Conservation (phyloP, 1,284 basidiomycete genomes). For the Apiotrichum siamense region DNA sequence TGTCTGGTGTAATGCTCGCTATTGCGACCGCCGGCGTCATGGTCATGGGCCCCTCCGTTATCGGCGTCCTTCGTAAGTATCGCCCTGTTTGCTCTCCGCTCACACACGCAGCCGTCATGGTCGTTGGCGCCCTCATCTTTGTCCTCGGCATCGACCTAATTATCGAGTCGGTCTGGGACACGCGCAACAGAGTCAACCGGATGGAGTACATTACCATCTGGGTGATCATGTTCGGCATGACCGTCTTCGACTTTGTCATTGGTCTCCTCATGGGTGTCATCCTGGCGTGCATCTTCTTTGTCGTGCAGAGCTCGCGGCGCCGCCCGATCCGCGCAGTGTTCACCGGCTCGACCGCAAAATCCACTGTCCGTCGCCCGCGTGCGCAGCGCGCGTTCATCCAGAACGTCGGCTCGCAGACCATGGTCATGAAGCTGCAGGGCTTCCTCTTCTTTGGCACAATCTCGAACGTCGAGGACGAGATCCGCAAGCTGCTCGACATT, state of each 20-base stretch:
- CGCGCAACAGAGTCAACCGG: conserved; percentile 75
- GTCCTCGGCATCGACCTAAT: conserved; percentile 90
- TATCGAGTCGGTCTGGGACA: conserved; percentile 96
- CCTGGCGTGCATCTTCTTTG: conserved; percentile 91
- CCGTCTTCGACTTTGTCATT: conserved; percentile 85
- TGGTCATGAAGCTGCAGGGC: conserved; percentile 82
- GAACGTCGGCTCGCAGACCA: conserved; percentile 85
- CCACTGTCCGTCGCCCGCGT: conserved; percentile 83
- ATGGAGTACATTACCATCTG: conserved; percentile 55
- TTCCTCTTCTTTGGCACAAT: conserved; percentile 93
- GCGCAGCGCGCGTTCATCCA: conserved; percentile 83
- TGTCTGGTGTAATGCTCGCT: conserved; percentile 82
- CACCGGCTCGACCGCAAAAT: conserved; percentile 73
- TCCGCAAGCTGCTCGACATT: conserved; percentile 62
- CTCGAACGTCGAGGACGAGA: conserved; percentile 68
- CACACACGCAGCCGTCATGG: conserved; percentile 63
- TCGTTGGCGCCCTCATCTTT: conserved; percentile 87
- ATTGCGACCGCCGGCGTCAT: conserved; percentile 67
- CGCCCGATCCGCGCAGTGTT: conserved; percentile 74
- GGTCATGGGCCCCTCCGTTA: conserved; percentile 63
- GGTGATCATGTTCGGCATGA: conserved; percentile 77
- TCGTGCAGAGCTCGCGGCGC: conserved; percentile 81
- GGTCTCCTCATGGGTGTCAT: conserved; percentile 90
- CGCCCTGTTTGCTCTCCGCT: no score
- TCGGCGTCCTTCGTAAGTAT: conserved; percentile 78